phyloP scores from a whole-genome alignment of 2,329 filamentous ascomycete genomes.

The Lomentospora prolificans region DNA sequence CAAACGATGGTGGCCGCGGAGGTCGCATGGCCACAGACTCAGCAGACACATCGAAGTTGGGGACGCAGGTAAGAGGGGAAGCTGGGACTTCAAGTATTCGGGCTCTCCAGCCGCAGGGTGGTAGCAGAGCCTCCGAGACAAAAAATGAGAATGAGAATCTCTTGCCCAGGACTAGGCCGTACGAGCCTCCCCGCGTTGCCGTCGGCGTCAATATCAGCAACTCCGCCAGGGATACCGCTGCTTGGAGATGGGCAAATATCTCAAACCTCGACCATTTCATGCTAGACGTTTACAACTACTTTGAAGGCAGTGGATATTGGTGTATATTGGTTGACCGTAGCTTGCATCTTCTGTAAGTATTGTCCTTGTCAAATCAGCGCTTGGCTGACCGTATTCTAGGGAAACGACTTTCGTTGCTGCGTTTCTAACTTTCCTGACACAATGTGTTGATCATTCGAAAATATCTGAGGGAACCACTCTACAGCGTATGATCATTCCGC shows the following conservation, averaged over 20 bases:
- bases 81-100: not conserved
- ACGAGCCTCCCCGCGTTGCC: constrained; percentile 19
- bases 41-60: not conserved
- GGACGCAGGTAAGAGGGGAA: not conserved
- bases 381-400: constrained; percentile 26
- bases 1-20: not conserved
- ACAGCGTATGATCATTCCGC: constrained; percentile 49
- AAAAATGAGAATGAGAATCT: constrained; percentile 9
- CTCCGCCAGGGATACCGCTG: constrained; percentile 59
- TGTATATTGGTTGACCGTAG: constrained; percentile 67
- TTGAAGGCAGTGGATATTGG: constrained; percentile 70
- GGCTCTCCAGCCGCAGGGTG: not conserved
- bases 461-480: constrained; percentile 55
- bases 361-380: not conserved
- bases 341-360: constrained; percentile 60
- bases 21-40: not conserved
- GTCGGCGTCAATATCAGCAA: constrained; percentile 22
- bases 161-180: constrained; percentile 16
- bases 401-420: constrained; percentile 75
- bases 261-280: constrained; percentile 84
- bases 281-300: constrained; percentile 77
- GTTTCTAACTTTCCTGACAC: constrained; percentile 73
- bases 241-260: constrained; percentile 91
- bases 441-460: constrained; percentile 74
- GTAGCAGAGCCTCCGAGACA: not conserved